phyloP scores from a whole-genome alignment of 805 yeast species.

The Candida nemodendra region DNA sequence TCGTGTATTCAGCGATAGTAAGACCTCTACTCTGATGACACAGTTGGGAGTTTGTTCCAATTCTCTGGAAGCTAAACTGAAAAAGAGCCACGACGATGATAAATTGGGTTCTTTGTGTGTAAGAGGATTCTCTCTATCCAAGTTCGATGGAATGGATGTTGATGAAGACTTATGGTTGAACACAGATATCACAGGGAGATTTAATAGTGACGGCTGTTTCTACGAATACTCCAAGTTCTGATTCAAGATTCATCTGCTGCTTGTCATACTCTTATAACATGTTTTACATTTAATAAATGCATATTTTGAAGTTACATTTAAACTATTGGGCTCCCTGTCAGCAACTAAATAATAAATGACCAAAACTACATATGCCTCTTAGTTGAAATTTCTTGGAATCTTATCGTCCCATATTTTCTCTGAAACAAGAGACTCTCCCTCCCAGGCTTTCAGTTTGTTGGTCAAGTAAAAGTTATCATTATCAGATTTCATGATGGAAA shows the following conservation, averaged over 20 bases:
- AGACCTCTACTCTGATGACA: constrained; percentile 9
- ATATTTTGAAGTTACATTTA: too few species aligned
- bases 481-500: constrained; percentile 34
- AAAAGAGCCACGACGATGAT: constrained; percentile 33
- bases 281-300: too few species aligned
- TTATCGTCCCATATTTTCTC: constrained; percentile 36
- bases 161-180: constrained; percentile 53
- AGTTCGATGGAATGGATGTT: constrained; percentile 21
- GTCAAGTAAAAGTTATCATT: constrained; percentile 32
- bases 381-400: constrained; percentile 35
- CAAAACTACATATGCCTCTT: too few species aligned
- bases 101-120: constrained; percentile 51
- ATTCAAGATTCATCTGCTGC: too few species aligned
- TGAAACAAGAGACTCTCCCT: constrained; percentile 31
- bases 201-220: constrained; percentile 74
- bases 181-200: constrained; percentile 51
- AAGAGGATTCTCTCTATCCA: constrained; percentile 70
- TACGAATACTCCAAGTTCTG: too few species aligned
- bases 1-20: constrained; percentile 42
- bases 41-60: constrained; percentile 60
- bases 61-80: constrained; percentile 57
- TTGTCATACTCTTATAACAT: too few species aligned
- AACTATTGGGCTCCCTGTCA: too few species aligned
- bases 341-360: too few species aligned
- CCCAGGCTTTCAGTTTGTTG: constrained; percentile 36